A percentile compares a stretch with the other conserved stretches of the same genome.
Evolutionary conservation across 1,284 basidiomycete genomes (phyloP).

Genomic region (Puccinia horiana): DNA sequence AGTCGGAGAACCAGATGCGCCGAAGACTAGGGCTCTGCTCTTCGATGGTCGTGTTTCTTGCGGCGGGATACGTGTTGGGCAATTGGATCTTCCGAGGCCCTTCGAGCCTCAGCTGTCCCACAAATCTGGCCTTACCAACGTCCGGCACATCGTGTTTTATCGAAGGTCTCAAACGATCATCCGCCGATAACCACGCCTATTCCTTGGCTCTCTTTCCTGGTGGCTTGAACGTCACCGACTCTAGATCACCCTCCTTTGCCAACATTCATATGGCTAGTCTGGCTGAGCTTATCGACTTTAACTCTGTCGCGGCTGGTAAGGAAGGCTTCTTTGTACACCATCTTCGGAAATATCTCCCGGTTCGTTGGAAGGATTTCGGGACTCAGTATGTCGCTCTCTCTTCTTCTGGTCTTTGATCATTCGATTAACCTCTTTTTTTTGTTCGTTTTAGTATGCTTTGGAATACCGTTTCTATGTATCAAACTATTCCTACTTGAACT

Average conservation of each 20-base stretch:
- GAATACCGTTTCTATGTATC: constrained; percentile 1
- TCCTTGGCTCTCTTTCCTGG: background rate
- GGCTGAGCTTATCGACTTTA: constrained; percentile 2
- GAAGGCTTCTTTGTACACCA: constrained; percentile 15
- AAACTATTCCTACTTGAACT: background rate
- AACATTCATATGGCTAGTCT: background rate
- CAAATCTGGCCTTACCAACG: background rate
- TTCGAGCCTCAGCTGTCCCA: background rate
- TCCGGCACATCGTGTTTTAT: background rate
- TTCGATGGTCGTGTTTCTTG: background rate
- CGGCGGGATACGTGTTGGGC: background rate
- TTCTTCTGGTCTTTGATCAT: background rate
- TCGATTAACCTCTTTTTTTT: background rate
- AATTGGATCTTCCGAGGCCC: background rate
- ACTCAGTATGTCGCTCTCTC: background rate
- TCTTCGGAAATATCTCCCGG: background rate
- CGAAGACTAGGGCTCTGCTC: background rate
- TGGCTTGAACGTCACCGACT: background rate
- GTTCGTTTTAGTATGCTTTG: background rate
- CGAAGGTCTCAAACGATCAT: background rate
- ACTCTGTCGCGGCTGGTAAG: background rate
- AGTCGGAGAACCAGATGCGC: background rate
- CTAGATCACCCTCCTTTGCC: background rate
- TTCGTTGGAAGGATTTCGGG: constrained; percentile 2
- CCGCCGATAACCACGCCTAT: background rate